Evolutionary conservation across 2,329 filamentous ascomycete genomes (phyloP).

Genomic region (Aspergillus nomiae): DNA sequence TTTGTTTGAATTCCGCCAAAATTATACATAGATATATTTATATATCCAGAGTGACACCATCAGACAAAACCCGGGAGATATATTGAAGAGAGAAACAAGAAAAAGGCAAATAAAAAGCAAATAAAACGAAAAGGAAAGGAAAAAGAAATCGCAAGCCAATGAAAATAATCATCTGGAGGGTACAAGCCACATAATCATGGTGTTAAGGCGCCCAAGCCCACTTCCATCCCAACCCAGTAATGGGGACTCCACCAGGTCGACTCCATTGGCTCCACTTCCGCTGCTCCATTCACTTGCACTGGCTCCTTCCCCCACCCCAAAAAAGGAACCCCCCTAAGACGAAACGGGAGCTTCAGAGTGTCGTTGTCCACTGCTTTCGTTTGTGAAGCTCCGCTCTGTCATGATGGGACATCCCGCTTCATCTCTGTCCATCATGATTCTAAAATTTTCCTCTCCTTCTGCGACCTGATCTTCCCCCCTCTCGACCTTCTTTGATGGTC

Average conservation of each 20-base stretch:
- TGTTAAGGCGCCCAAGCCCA: constrained; percentile 15
- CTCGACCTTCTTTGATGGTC: background rate
- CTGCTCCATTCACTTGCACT: constrained; percentile 17
- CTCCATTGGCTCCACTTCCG: constrained; percentile 23
- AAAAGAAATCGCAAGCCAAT: background rate
- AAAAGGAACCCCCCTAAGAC: constrained; percentile 12
- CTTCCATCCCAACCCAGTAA: constrained; percentile 14
- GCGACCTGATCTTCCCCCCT: background rate
- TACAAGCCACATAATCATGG: constrained; percentile 16
- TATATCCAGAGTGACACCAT: background rate
- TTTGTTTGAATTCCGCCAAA: background rate
- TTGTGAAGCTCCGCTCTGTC: constrained; percentile 24
- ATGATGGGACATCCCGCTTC: constrained; percentile 16
- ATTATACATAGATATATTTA: background rate
- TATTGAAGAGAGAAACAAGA: background rate
- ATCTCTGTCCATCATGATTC: background rate
- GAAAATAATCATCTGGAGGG: background rate
- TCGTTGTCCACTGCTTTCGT: constrained; percentile 16
- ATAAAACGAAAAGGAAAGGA: background rate
- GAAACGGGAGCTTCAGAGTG: constrained; percentile 15
- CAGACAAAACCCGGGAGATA: background rate
- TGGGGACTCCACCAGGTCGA: constrained; percentile 3
- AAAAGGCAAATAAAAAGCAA: background rate
- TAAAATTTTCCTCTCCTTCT: background rate
- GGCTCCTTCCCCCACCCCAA: constrained; percentile 7